Conservation (phyloP, 2,329 filamentous ascomycete species). For the Arthrobotrys sinensis region DNA sequence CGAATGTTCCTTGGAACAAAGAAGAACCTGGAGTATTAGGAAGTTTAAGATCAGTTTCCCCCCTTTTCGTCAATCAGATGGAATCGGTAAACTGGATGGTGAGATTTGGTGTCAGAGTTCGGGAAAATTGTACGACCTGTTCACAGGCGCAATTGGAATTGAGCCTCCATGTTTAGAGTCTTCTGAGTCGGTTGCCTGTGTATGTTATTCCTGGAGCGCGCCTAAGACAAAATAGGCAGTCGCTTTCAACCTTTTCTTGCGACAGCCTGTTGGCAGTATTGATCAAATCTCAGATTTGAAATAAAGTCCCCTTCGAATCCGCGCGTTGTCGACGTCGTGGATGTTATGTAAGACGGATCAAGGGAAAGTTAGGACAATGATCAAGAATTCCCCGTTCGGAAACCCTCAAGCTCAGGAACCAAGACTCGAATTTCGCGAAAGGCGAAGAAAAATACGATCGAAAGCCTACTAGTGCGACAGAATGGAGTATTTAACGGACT, state of each 20-base stretch:
- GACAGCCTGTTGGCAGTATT: not conserved
- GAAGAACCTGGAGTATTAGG: too few relatives aligned
- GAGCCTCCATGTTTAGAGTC: constrained; percentile 13
- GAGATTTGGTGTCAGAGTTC: constrained; percentile 1
- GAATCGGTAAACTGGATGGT: not conserved
- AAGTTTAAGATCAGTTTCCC: too few relatives aligned
- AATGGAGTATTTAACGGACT: constrained; percentile 18
- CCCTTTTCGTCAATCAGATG: not conserved
- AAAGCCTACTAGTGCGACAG: constrained; percentile 7
- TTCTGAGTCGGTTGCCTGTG: not conserved
- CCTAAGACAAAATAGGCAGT: constrained; percentile 14
- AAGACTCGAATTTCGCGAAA: not conserved
- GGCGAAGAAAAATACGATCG: constrained; percentile 6
- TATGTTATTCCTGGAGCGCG: constrained; percentile 10
- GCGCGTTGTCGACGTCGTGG: not conserved
- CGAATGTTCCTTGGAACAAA: too few relatives aligned
- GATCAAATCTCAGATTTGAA: too few relatives aligned
- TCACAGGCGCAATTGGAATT: constrained; percentile 1
- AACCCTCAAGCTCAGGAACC: not conserved
- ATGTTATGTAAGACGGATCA: not conserved
- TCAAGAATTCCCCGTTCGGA: not conserved
- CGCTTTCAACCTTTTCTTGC: not conserved
- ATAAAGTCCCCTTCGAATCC: too few relatives aligned
- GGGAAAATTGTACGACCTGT: not conserved
- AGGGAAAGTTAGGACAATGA: too few relatives aligned